Base-by-base conservation (phyloP, 352 stramenopile species). In the Globisporangium sylvaticum region DNA sequence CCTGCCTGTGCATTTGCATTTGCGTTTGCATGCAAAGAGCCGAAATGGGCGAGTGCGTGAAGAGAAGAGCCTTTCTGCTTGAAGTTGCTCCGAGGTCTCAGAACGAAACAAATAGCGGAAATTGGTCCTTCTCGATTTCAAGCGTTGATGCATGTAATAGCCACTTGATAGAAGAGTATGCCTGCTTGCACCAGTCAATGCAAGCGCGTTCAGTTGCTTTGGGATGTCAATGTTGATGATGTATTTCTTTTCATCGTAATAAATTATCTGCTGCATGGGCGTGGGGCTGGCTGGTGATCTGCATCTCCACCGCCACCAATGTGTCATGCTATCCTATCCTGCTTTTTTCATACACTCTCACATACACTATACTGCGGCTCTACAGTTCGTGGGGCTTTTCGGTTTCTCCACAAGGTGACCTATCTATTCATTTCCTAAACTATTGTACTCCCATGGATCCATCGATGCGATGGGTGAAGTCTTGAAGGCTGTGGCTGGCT, bases 391-490 rank as follows among this genome's bases (percentile, higher is more conserved):
- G 42, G 42, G 42, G 15, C 18, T 48, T 6, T 22, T 22, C 6
- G 1, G 22, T 20, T 20, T 12, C 42, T 9, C 7, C 15, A 20
- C 42, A 22, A n/a, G 14, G 42, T 18, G 42, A 50, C 54, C 54
- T 44, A 59, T 59, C 55, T 55, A 48, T 61, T 32, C 39, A 29
- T 60, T 44, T 31, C 31, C 44, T 37, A 37, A 61, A 46, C 55
- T 61, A 61, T 61, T 34, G 55, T 61, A 61, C 55, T 55, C 48
- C 48, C 48, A 55, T 29, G n/a, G 48, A 29, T 25, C 18, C n/a
- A 29, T 50, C 18, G 18, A 20, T 22, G 42, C 4, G 12, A 37
- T 37, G 37, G 14, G 12, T 5, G 34, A 44, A 44, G 37, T 44
- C 37, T 27, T 12, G 34, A 44, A 44, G 37, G 14, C 4, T 27